phyloP scores from a whole-genome alignment of 2,329 filamentous ascomycete genomes.

The Sporothrix protearum region DNA sequence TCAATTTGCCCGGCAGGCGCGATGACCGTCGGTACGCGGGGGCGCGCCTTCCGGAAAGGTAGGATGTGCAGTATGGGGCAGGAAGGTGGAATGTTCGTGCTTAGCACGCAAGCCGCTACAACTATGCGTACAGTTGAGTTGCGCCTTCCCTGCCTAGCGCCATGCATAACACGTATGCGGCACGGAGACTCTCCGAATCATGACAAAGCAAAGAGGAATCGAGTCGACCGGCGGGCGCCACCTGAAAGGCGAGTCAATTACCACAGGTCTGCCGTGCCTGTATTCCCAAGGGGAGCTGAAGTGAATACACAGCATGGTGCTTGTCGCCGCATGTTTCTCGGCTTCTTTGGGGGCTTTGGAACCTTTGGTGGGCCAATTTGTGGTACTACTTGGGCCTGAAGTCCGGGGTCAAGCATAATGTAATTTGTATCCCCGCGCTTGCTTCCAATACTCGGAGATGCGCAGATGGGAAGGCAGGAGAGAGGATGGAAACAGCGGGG shows the following conservation, averaged over 20 bases:
- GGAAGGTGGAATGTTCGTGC: not conserved
- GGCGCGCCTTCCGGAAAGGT: not conserved
- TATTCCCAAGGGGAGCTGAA: not conserved
- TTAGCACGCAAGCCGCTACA: conserved; percentile 16
- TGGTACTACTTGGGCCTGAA: not conserved
- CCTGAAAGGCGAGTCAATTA: conserved; percentile 3
- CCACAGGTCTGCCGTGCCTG: not conserved
- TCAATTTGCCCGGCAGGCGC: not conserved
- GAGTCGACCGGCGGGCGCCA: not conserved
- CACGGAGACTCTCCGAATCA: not conserved
- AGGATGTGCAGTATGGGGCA: not conserved
- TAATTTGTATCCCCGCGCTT: conserved; percentile 8
- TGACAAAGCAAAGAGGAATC: not conserved
- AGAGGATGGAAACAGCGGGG: not conserved
- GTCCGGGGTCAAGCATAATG: not conserved
- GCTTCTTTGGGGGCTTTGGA: not conserved
- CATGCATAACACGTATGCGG: not conserved
- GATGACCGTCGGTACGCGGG: conserved; percentile 11
- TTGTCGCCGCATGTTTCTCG: not conserved
- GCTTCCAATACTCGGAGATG: not conserved
- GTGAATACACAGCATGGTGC: not conserved
- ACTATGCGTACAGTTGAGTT: too few relatives aligned
- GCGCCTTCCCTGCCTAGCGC: too few relatives aligned
- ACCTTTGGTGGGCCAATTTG: not conserved
- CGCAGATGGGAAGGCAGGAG: not conserved